phyloP scores from a whole-genome alignment of 75 land plant genomes.

The Ceratopteris richardii region DNA sequence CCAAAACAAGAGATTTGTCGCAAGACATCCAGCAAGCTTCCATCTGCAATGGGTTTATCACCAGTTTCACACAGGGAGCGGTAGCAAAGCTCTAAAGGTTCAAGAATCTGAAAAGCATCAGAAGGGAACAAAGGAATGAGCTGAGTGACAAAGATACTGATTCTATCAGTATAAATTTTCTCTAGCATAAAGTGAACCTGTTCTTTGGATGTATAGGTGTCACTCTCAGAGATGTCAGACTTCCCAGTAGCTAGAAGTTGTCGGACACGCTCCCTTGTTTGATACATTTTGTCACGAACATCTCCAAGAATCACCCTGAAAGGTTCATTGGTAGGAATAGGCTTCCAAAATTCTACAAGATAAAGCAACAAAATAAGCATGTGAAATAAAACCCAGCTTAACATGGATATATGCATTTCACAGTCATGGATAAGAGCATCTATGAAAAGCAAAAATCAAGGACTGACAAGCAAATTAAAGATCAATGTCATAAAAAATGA shows the following conservation, averaged over 20 bases:
- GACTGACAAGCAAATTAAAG: no score
- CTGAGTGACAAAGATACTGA: no score
- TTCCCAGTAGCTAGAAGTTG: conserved; percentile 62
- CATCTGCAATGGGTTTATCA: conserved; percentile 83
- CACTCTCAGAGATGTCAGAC: conserved; percentile 72
- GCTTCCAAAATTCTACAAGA: conserved; percentile 85
- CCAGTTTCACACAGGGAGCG: conserved; percentile 80
- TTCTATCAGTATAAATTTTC: no score
- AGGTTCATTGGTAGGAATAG: conserved; percentile 88
- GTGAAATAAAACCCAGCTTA: background rate
- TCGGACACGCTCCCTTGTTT: conserved; percentile 82
- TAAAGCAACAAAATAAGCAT: background rate
- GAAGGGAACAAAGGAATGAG: no score
- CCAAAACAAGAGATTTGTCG: conserved; percentile 93
- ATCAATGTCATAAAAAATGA: no score
- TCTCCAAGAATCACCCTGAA: conserved; percentile 85
- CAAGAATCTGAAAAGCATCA: conserved; percentile 47
- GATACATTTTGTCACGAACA: conserved; percentile 80
- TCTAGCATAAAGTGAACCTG: conserved; percentile 33
- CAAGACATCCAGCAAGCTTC: conserved; percentile 83
- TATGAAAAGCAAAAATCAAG: no score
- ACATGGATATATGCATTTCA: no score
- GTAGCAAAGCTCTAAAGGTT: conserved; percentile 86
- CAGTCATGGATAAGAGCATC: no score
- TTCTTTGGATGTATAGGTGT: conserved; percentile 59